Evolutionary conservation across 805 yeast genomes (phyloP).

Genomic region (Saccharomycopsis synnaedendra): DNA sequence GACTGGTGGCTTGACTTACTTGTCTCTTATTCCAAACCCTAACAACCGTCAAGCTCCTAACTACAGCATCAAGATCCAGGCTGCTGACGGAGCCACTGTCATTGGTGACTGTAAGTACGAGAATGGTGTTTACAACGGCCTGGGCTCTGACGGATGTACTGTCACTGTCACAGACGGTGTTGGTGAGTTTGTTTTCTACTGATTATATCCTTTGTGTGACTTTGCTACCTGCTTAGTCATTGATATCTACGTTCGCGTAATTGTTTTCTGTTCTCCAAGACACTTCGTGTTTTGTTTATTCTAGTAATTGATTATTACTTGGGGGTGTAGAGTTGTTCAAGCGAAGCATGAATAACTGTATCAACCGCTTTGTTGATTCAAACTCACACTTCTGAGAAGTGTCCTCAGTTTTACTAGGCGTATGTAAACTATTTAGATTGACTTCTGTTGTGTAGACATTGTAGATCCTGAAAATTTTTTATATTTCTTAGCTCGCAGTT

Average conservation of each 20-base stretch:
- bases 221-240: neutral
- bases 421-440: neutral
- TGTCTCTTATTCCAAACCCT: slow-evolving; percentile 68
- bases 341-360: neutral
- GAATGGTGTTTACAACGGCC: slow-evolving; percentile 61
- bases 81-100: slow-evolving; percentile 42
- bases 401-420: neutral
- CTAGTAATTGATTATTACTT: neutral
- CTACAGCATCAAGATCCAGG: slow-evolving; percentile 69
- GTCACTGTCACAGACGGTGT: slow-evolving; percentile 50
- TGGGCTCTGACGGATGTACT: slow-evolving; percentile 64
- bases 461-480: neutral
- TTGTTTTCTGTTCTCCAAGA: neutral
- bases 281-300: neutral
- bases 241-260: neutral
- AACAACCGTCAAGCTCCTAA: slow-evolving; percentile 44
- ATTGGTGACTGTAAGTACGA: slow-evolving; percentile 71
- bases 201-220: neutral
- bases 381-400: too few species aligned
- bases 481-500: neutral
- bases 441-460: neutral
- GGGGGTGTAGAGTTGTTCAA: neutral
- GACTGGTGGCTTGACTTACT: slow-evolving; percentile 46
- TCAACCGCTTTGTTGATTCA: too few species aligned
- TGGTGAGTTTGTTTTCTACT: slow-evolving; percentile 50